Evolutionary conservation across 768 basidiomycete species (phyloP).

Genomic region (Termitomyces sp.): DNA sequence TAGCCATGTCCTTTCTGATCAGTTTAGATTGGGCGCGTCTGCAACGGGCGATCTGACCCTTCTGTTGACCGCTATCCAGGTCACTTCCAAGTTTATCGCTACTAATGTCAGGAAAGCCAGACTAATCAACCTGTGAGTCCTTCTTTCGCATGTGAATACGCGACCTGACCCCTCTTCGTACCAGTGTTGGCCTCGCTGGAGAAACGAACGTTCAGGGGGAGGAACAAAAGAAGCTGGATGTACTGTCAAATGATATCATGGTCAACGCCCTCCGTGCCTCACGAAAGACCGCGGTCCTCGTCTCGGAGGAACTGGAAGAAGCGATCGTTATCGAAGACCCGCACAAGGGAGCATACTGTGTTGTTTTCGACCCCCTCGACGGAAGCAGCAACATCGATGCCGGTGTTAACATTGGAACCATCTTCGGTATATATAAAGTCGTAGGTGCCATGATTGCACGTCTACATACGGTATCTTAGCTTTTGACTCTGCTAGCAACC

Average conservation of each 20-base stretch:
- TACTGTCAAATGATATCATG: conserved; percentile 99
- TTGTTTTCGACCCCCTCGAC: conserved; percentile 97
- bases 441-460: conserved; percentile 39
- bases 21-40: conserved; percentile 70
- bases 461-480: background rate
- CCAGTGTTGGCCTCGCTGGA: conserved; percentile 94
- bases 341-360: conserved; percentile 86
- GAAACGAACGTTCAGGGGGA: conserved; percentile 97
- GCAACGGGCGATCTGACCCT: conserved; percentile 95
- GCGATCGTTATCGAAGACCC: conserved; percentile 84
- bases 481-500: conserved; percentile 40
- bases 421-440: conserved; percentile 93
- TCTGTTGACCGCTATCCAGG: conserved; percentile 91
- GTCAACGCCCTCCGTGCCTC: conserved; percentile 92
- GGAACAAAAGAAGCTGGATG: conserved; percentile 98
- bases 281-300: conserved; percentile 95
- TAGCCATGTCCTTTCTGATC: conserved; percentile 86
- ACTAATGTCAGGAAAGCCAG: conserved; percentile 97
- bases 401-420: conserved; percentile 96
- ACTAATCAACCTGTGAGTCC: conserved; percentile 88
- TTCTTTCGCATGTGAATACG: background rate
- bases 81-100: conserved; percentile 95
- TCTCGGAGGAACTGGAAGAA: conserved; percentile 92
- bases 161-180: conserved; percentile 1
- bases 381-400: conserved; percentile 97